phyloP scores from a whole-genome alignment of 306 rosid genomes.

The Carpinus fangiana region DNA sequence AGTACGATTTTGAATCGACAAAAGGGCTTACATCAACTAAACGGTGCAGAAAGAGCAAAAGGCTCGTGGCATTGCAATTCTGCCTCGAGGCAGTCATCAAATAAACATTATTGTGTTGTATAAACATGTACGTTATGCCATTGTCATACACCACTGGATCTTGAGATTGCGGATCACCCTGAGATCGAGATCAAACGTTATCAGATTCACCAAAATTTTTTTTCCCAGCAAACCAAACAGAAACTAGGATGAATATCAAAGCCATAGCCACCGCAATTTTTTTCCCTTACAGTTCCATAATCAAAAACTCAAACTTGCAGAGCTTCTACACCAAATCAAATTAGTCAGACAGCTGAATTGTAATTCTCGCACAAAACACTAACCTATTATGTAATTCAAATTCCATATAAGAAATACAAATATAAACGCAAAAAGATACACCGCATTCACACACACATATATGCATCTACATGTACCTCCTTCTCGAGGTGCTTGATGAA shows the following conservation, averaged over 20 bases:
- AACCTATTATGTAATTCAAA: too few relatives aligned
- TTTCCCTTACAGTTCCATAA: too few relatives aligned
- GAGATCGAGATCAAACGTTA: slow-evolving; percentile 13
- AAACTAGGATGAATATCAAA: too few relatives aligned
- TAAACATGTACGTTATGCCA: slow-evolving; percentile 89
- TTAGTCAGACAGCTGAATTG: too few relatives aligned
- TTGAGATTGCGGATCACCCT: slow-evolving; percentile 92
- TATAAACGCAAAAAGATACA: too few relatives aligned
- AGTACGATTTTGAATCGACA: slow-evolving; percentile 4
- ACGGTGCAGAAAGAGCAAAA: slow-evolving; percentile 88
- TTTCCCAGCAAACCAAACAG: neutral
- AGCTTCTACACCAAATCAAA: too few relatives aligned
- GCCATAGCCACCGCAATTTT: too few relatives aligned
- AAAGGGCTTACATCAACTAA: slow-evolving; percentile 72
- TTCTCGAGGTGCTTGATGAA: slow-evolving; percentile 96
- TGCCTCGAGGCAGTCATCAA: slow-evolving; percentile 89
- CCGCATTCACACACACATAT: too few relatives aligned
- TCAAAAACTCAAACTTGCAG: too few relatives aligned
- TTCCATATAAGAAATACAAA: too few relatives aligned
- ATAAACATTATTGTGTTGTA: slow-evolving; percentile 93
- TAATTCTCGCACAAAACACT: too few relatives aligned
- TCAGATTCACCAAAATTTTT: too few relatives aligned
- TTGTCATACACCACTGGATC: slow-evolving; percentile 89
- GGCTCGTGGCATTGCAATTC: slow-evolving; percentile 98
- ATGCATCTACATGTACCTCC: slow-evolving; percentile 48